Evolutionary conservation across 2,329 filamentous ascomycete genomes (phyloP).

Genomic region (Exophiala viscosa): DNA sequence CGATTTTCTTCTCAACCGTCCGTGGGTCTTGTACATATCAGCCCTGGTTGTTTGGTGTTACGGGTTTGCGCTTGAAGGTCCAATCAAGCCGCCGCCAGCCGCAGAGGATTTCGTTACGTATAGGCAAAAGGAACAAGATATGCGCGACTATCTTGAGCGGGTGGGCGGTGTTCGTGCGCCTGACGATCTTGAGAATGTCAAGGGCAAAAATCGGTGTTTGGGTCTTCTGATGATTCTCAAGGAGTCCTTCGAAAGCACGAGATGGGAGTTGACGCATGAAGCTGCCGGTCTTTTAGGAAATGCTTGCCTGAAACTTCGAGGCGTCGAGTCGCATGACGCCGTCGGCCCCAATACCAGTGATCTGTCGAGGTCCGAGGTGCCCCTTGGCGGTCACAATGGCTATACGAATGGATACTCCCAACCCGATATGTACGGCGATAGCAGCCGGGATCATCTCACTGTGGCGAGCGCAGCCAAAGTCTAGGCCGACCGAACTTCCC

Average conservation of each 20-base stretch:
- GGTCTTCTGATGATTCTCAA: conserved; percentile 77
- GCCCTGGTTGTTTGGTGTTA: conserved; percentile 93
- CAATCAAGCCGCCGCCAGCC: conserved; percentile 51
- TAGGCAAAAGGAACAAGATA: conserved; percentile 68
- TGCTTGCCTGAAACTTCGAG: conserved; percentile 63
- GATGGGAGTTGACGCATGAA: conserved; percentile 90
- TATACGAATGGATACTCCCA: conserved; percentile 10
- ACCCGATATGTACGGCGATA: conserved; percentile 5
- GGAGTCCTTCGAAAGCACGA: conserved; percentile 73
- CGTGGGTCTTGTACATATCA: conserved; percentile 94
- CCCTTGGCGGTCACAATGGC: conserved; percentile 1
- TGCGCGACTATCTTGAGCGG: conserved; percentile 71
- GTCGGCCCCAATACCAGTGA: conserved; percentile 8
- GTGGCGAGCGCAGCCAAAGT: conserved; percentile 16
- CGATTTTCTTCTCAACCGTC: conserved; percentile 83
- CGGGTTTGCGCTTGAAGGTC: conserved; percentile 82
- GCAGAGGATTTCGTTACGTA: conserved; percentile 53
- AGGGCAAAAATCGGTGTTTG: conserved; percentile 76
- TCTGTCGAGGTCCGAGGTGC: conserved; percentile 6
- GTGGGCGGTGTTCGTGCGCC: conserved; percentile 70
- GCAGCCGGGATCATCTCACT: conserved; percentile 12
- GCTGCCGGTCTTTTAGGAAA: conserved; percentile 75
- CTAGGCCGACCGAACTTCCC: background rate
- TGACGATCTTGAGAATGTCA: conserved; percentile 69
- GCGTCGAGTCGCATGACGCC: conserved; percentile 20